Percentiles rank a stretch among this genome's conserved stretches.
These are phyloP conservation scores for Epichloe gansuensis DNA, from an alignment of 2,329 filamentous ascomycete species.

Conservation along the genomic window DNA sequence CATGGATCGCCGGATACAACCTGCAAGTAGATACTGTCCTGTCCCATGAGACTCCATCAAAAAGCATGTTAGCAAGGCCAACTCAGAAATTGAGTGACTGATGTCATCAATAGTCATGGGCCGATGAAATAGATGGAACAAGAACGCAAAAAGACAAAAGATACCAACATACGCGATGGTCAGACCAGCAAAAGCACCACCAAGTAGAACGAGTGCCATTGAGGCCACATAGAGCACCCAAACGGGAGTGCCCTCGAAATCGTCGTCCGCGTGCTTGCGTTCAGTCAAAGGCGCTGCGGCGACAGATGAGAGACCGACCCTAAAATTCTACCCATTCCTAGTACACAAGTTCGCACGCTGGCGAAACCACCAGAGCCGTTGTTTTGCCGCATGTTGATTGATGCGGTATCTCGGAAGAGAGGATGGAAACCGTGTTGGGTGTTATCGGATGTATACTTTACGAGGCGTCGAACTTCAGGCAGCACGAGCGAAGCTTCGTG, in stretches of 20 bases:
- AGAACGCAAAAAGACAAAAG: not conserved
- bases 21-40: constrained; percentile 94
- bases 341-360: constrained; percentile 33
- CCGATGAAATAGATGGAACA: constrained; percentile 3
- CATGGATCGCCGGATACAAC: constrained; percentile 80
- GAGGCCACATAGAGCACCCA: constrained; percentile 77
- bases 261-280: constrained; percentile 29
- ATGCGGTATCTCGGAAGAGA: not conserved
- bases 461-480: not conserved
- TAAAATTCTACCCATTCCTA: constrained; percentile 40
- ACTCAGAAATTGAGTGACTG: not conserved
- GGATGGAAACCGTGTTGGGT: not conserved
- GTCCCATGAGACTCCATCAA: constrained; percentile 41
- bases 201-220: constrained; percentile 68
- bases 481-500: not conserved
- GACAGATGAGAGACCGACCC: constrained; percentile 35
- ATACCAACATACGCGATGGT: constrained; percentile 62
- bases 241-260: constrained; percentile 49
- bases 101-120: not conserved
- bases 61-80: not conserved
- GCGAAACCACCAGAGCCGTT: constrained; percentile 21
- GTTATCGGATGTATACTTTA: not conserved
- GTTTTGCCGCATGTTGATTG: constrained; percentile 16
- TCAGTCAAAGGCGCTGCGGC: constrained; percentile 32
- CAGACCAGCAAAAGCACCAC: constrained; percentile 87